Evolutionary conservation across 176 grass and related monocot genomes (phyloP).

Genomic region (Phyllostachys edulis): DNA sequence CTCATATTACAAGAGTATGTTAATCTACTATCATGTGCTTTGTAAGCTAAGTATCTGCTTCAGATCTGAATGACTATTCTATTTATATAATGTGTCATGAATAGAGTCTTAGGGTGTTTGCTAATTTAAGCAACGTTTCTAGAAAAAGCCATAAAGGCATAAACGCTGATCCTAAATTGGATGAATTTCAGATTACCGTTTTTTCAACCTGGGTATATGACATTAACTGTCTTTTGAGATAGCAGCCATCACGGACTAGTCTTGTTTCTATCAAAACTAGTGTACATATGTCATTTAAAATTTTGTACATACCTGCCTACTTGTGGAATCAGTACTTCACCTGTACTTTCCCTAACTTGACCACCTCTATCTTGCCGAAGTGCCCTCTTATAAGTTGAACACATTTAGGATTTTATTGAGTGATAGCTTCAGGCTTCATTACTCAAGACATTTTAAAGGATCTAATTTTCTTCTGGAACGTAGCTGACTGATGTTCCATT

Average conservation of each 20-base stretch:
- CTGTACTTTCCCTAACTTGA: background rate
- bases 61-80: background rate
- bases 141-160: background rate
- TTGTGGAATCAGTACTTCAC: background rate
- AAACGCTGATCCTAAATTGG: background rate
- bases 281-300: background rate
- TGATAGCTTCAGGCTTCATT: background rate
- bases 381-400: background rate
- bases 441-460: background rate
- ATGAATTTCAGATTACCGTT: background rate
- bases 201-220: background rate
- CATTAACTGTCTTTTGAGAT: background rate
- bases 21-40: background rate
- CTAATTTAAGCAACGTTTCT: background rate
- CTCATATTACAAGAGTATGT: background rate
- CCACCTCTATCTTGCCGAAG: background rate
- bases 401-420: background rate
- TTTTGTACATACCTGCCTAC: background rate
- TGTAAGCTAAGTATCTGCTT: background rate
- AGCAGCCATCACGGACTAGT: background rate
- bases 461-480: background rate
- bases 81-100: background rate
- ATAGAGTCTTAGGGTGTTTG: background rate
- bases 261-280: too few relatives aligned
- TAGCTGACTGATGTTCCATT: background rate